These are phyloP conservation scores for Oryza australiensis DNA, from an alignment of 176 grass and related monocot species.

Conservation along the genomic window DNA sequence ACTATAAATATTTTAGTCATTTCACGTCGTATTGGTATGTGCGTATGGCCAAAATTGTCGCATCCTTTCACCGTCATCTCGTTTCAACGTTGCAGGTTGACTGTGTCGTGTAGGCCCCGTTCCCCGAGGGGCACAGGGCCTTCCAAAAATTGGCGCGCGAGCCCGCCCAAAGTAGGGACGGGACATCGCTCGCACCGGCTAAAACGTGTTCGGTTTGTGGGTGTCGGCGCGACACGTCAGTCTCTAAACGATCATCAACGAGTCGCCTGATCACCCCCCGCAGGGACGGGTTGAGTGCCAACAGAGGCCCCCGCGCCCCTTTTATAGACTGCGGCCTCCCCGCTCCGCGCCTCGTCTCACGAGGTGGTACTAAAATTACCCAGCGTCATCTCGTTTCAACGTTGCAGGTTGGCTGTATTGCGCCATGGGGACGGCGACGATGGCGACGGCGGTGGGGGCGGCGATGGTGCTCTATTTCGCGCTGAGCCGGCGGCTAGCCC, in stretches of 20 bases:
- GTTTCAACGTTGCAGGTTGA: too few species aligned
- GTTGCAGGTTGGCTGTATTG: too few species aligned
- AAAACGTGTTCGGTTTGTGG: constrained; percentile 41
- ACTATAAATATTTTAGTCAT: too few species aligned
- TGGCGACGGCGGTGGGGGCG: constrained; percentile 89
- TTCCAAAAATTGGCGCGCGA: constrained; percentile 70
- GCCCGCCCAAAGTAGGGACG: constrained; percentile 53
- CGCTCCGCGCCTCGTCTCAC: rapidly evolving
- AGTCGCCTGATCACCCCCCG: constrained; percentile 62
- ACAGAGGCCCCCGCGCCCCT: rapidly evolving
- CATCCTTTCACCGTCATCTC: too few species aligned
- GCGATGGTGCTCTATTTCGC: constrained; percentile 86
- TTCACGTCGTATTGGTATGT: too few species aligned
- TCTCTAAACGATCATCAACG: constrained; percentile 73
- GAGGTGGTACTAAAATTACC: constrained; percentile 43
- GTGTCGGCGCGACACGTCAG: constrained; percentile 61
- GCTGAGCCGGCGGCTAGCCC: constrained; percentile 59
- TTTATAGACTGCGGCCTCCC: neutral
- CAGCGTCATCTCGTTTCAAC: too few species aligned
- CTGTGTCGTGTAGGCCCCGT: constrained; percentile 42
- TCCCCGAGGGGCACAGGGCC: constrained; percentile 23
- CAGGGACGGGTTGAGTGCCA: neutral
- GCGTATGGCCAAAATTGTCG: too few species aligned
- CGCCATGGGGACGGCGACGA: constrained; percentile 81
- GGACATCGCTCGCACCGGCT: constrained; percentile 48